Evolutionary conservation across 176 grass and related monocot genomes (phyloP).

Genomic region (Themeda triandra): DNA sequence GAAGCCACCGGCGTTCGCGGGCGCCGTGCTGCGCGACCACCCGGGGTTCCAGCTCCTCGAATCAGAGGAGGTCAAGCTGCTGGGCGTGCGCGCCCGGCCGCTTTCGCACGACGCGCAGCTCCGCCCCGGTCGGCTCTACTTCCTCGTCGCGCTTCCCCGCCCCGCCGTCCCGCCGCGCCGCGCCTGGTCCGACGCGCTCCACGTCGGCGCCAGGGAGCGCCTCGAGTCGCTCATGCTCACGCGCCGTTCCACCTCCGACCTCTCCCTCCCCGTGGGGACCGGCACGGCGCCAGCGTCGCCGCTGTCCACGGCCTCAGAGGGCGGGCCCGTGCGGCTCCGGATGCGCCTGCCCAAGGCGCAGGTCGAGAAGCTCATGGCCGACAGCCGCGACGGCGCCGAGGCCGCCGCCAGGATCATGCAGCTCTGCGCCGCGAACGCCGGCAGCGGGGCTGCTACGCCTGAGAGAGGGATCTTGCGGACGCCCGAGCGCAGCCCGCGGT

Average conservation of each 20-base stretch:
- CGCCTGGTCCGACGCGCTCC: constrained; percentile 75
- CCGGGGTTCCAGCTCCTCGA: constrained; percentile 64
- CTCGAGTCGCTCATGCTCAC: constrained; percentile 91
- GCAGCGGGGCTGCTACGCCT: constrained; percentile 36
- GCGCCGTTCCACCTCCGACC: constrained; percentile 79
- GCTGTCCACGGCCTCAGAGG: constrained; percentile 30
- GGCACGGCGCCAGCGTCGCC: constrained; percentile 32
- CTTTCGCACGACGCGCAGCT: constrained; percentile 51
- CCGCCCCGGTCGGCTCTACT: constrained; percentile 69
- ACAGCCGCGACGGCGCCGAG: constrained; percentile 62
- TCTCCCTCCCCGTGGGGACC: constrained; percentile 35
- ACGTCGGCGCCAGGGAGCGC: constrained; percentile 70
- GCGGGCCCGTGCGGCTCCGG: constrained; percentile 41
- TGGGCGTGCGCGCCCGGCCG: constrained; percentile 59
- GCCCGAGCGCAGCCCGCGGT: constrained; percentile 30
- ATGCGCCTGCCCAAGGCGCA: constrained; percentile 81
- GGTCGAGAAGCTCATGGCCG: constrained; percentile 65
- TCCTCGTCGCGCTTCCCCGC: constrained; percentile 72
- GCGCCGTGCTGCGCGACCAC: constrained; percentile 58
- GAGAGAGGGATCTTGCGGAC: constrained; percentile 32
- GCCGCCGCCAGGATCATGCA: constrained; percentile 85
- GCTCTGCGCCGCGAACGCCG: constrained; percentile 39
- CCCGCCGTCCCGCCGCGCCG: constrained; percentile 38
- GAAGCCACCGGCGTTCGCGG: constrained; percentile 57
- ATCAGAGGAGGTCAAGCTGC: constrained; percentile 68